Conservation (phyloP, 75 land plant genomes). For the Picea glauca region DNA sequence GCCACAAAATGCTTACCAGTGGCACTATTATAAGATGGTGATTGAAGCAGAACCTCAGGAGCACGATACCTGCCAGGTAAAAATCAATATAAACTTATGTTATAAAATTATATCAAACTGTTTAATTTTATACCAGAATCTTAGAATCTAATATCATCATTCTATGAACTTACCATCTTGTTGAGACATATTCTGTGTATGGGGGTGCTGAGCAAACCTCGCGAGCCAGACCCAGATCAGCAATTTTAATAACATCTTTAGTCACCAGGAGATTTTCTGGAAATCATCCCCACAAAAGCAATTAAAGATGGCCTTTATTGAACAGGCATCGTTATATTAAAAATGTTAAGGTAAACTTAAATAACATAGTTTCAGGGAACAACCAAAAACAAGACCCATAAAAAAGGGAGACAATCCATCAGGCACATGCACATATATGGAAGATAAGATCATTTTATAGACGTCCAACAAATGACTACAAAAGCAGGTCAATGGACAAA, state of each 20-base stretch:
- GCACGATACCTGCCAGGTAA: conserved; percentile 36
- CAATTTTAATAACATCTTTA: conserved; percentile 42
- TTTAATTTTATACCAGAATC: not conserved
- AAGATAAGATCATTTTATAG: no score
- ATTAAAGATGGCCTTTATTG: not conserved
- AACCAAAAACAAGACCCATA: no score
- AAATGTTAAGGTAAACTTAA: not conserved
- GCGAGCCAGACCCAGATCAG: conserved; percentile 53
- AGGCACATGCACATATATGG: not conserved
- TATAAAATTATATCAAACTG: not conserved
- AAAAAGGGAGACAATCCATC: not conserved
- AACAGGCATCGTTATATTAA: not conserved
- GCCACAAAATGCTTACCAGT: conserved; percentile 13
- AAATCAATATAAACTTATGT: not conserved
- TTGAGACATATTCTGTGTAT: conserved; percentile 26
- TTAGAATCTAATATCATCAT: not conserved
- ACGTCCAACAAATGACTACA: no score
- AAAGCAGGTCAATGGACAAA: no score
- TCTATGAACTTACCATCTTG: conserved; percentile 4
- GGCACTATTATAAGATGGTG: conserved; percentile 24
- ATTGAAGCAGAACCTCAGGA: conserved; percentile 33
- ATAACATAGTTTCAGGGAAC: not conserved
- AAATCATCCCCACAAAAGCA: not conserved
- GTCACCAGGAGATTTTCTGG: conserved; percentile 47
- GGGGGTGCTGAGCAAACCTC: conserved; percentile 43